Evolutionary conservation across 305 asterid genomes (phyloP), one percentile per base, ranked within the genome.

Genomic region (Euphrasia arctica): DNA sequence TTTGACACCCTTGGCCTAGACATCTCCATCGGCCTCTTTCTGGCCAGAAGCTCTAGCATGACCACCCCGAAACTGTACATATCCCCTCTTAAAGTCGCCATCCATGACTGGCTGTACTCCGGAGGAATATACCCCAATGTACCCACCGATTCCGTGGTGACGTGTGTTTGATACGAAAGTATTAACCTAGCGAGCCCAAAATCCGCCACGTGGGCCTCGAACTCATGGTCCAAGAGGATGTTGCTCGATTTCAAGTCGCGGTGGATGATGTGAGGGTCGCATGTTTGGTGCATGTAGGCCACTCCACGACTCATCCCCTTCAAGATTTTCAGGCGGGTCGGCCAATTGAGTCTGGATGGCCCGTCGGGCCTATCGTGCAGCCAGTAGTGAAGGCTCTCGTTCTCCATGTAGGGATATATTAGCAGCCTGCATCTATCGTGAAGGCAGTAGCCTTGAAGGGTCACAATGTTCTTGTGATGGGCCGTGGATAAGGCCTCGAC

Each of bases 351-450:
- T 25, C 27, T 25, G 0, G 27, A 0, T 25, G 27, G 87, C 68
- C 96, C 97, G 49, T 88, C 96, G 4, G 88, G 79, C 66, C 83
- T 88, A 78, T 93, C 97, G 5, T 93, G 99, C 76, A 93, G 66
- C 97, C 99, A 93, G 82, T 80, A 88, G 71, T 90, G 97, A n/a
- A 93, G 79, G 74, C 97, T 93, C 60, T 97, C 99, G 28, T 93
- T 93, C 69, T 93, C 97, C 99, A 90, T 93, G 70, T 80, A 93
- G 41, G 99, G 73, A 58, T 93, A 93, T 67, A 93, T 82, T 75
- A 93, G 77, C 79, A 93, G 68, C 66, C 96, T 80, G 64, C 55
- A 79, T 1, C 99, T 95, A 60, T 85, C 95, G 57, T 93, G 97
- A 66, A 90, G 82, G 64, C 97, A 93, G 78, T 90, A 93, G 52